Base-by-base conservation (phyloP, 345 rosid genomes). In the Acer yangbiense region DNA sequence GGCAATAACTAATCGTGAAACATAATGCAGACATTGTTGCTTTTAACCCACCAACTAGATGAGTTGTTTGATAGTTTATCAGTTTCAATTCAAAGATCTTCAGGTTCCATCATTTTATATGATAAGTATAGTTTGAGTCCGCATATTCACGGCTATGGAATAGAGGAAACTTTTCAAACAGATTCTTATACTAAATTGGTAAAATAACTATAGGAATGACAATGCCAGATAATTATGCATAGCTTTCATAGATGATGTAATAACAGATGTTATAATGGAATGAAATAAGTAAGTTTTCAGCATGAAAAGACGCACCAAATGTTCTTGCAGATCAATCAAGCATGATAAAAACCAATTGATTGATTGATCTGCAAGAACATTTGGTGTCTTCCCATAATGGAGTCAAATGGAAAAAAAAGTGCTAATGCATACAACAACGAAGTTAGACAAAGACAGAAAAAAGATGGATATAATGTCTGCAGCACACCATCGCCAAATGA, bases 291-390 rank as follows among this genome's bases (percentile, higher is more conserved):
- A n/a, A 60, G 65, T 60, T 10, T 60, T 29, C 35, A 23, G 17
- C 29, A 64, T 64, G 39, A 64, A 64, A 63, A 32, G 39, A 27
- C 10, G 11, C 18, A 13, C 64, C 27, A 2, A 21, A 60, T 18
- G 64, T 60, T n/a, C 64, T n/a, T 60, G 13, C 27, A 41, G 71
- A 70, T 70, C 61, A 50, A 70, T 69, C 73, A 11, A 23, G 73
- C 62, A 70, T 6, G 4, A 52, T 60, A 27, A 27, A 50, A 25
- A 50, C 21, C 41, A 52, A 48, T 13, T 70, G 62, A 61, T 70
- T 35, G 9, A 43, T 43, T 43, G 46, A 43, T 43, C 46, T 43
- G 2, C 46, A 43, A 43, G 9, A 43, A 43, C 9, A 43, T 43
- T 43, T 43, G 46, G 46, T 43, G 46, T 43, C 46, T 64, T 64